phyloP scores from a whole-genome alignment of 495 filamentous ascomycete genomes.

The Lindgomyces ingoldianus region DNA sequence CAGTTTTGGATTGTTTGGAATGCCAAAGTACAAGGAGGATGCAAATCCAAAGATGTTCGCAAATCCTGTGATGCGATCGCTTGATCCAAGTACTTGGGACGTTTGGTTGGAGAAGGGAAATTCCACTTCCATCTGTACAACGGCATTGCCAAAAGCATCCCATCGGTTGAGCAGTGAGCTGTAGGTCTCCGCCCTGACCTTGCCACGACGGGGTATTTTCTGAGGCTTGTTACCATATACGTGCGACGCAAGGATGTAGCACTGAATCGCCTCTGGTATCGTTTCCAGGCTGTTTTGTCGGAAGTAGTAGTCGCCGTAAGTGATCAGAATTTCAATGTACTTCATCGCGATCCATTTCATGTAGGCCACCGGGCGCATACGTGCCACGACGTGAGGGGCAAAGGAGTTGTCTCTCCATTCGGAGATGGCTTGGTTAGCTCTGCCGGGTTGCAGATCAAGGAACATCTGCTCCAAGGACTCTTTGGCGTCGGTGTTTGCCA shows the following conservation, averaged over 20 bases:
- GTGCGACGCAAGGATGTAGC: slow-evolving; percentile 44
- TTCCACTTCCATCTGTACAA: slow-evolving; percentile 2
- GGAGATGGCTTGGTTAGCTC: neutral
- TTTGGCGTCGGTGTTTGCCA: neutral
- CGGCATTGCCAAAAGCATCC: slow-evolving; percentile 10
- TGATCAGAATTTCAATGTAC: slow-evolving; percentile 47
- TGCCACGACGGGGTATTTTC: slow-evolving; percentile 29
- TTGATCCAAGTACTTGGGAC: neutral
- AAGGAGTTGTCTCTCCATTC: slow-evolving; percentile 38
- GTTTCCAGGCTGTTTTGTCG: slow-evolving; percentile 44
- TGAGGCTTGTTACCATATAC: slow-evolving; percentile 37
- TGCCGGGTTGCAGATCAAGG: neutral
- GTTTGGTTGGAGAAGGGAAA: slow-evolving; percentile 4
- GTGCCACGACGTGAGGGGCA: slow-evolving; percentile 36
- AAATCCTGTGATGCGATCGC: no score
- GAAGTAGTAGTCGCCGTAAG: slow-evolving; percentile 45
- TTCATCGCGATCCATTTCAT: slow-evolving; percentile 44
- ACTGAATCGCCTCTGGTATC: slow-evolving; percentile 44
- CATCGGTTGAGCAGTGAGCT: neutral
- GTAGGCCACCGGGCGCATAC: slow-evolving; percentile 41
- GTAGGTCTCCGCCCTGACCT: slow-evolving; percentile 25
- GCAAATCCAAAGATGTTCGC: no score
- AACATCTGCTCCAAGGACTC: neutral
- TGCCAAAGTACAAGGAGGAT: neutral
- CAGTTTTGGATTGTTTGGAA: slow-evolving; percentile 17